phyloP scores from a whole-genome alignment of 768 basidiomycete species.

The Russula brevipes region DNA sequence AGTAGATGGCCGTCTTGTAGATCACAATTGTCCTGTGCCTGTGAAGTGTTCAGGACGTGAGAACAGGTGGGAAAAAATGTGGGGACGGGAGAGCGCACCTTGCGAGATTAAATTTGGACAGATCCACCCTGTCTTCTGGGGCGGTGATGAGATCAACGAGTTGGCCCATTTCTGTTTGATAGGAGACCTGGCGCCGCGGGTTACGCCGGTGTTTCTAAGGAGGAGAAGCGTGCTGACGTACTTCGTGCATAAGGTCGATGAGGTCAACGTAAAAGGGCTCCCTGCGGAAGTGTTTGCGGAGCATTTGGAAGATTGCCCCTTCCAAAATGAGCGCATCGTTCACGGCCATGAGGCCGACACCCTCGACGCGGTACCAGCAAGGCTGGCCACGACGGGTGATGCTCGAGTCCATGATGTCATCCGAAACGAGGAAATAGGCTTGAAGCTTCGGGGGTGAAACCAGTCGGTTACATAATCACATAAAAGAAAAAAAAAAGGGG shows the following conservation, averaged over 20 bases:
- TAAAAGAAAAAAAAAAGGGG: not conserved
- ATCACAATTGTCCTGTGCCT: conserved; percentile 91
- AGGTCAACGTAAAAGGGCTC: conserved; percentile 84
- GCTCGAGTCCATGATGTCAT: conserved; percentile 96
- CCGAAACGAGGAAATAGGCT: conserved; percentile 94
- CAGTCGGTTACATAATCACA: not conserved
- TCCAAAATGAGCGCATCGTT: conserved; percentile 98
- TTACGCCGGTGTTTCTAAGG: not conserved
- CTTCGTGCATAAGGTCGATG: conserved; percentile 88
- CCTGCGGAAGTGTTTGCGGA: conserved; percentile 79
- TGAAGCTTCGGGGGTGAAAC: conserved; percentile 58
- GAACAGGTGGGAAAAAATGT: not conserved
- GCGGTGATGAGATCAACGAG: conserved; percentile 95
- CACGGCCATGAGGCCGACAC: conserved; percentile 81
- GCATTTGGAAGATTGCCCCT: conserved; percentile 83
- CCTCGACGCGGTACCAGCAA: conserved; percentile 80
- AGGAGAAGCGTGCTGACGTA: conserved; percentile 30
- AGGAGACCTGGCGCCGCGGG: conserved; percentile 44
- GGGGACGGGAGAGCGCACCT: conserved; percentile 44
- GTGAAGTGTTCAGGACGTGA: not conserved
- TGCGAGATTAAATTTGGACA: conserved; percentile 80
- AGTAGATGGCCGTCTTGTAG: conserved; percentile 98
- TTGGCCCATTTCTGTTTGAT: conserved; percentile 95
- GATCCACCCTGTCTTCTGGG: conserved; percentile 82
- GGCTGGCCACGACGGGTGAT: conserved; percentile 92